Conservation (phyloP, 139 green algal species). For the Closterium sp. region DNA sequence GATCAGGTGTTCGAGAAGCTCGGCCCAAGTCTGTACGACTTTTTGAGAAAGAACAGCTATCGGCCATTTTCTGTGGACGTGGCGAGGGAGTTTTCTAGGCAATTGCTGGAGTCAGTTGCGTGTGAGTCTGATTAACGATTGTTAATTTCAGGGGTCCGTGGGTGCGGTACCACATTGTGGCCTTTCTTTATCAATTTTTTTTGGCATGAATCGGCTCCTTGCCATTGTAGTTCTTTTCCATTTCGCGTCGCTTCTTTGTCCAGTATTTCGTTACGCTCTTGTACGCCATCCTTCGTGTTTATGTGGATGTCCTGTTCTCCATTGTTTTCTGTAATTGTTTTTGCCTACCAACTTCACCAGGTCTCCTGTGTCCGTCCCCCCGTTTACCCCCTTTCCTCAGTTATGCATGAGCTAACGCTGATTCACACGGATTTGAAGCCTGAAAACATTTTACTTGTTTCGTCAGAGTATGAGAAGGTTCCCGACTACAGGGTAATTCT, state of each 20-base stretch:
- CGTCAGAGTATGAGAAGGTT: conserved; percentile 59
- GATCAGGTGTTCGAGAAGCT: conserved; percentile 91
- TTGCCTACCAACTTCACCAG: not conserved
- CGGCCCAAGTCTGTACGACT: conserved; percentile 92
- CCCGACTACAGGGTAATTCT: conserved; percentile 41
- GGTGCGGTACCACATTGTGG: too few relatives aligned
- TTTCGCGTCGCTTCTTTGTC: not conserved
- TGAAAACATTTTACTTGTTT: conserved; percentile 93
- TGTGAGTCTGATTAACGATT: conserved; percentile 27
- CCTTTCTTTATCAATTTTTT: too few relatives aligned
- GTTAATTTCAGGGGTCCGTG: too few relatives aligned
- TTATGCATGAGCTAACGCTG: conserved; percentile 86
- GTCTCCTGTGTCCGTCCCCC: not conserved
- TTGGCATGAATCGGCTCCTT: not conserved
- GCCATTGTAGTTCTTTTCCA: too few relatives aligned
- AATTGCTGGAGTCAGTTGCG: conserved; percentile 65
- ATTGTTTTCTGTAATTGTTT: too few relatives aligned
- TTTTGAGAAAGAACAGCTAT: conserved; percentile 90
- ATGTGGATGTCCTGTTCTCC: too few relatives aligned
- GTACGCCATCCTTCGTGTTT: too few relatives aligned
- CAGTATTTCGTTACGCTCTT: not conserved
- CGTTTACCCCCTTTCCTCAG: not conserved
- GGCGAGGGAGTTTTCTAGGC: conserved; percentile 67
- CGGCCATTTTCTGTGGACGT: conserved; percentile 79
- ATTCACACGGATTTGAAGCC: conserved; percentile 99